Conservation (phyloP, 2,329 filamentous ascomycete species). For the Arthrinium phaeospermum region DNA sequence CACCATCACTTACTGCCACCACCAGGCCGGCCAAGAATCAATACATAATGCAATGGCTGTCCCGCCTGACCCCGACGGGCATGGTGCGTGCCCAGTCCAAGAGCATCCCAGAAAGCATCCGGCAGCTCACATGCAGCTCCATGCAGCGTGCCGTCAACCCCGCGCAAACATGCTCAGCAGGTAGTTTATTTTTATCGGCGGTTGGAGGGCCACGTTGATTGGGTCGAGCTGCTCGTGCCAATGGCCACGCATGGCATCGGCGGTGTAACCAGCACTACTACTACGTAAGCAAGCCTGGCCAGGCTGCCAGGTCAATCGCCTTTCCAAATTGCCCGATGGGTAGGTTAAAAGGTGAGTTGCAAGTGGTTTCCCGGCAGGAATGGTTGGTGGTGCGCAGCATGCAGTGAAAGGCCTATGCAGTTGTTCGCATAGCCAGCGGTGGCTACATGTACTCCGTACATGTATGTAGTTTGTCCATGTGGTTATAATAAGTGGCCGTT, state of each 20-base stretch:
- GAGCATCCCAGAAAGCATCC: neutral
- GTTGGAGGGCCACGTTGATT: slow-evolving; percentile 31
- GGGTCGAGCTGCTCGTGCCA: slow-evolving; percentile 26
- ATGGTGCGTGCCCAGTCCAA: neutral
- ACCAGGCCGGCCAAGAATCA: neutral
- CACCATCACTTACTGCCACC: neutral
- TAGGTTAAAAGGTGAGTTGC: neutral
- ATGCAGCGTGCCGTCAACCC: slow-evolving; percentile 1
- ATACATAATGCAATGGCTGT: neutral
- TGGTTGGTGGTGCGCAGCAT: neutral
- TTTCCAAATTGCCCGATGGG: neutral
- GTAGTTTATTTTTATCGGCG: slow-evolving; percentile 31
- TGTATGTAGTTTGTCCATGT: too few relatives aligned
- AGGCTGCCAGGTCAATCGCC: neutral
- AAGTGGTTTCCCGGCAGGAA: neutral
- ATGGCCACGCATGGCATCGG: slow-evolving; percentile 25
- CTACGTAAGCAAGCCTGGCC: neutral
- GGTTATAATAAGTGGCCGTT: neutral
- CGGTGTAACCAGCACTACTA: neutral
- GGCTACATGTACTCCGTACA: neutral
- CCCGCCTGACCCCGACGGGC: neutral
- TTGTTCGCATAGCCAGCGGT: neutral
- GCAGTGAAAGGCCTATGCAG: neutral
- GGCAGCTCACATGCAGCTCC: neutral
- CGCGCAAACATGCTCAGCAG: slow-evolving; percentile 12